phyloP scores from a whole-genome alignment of 2,329 filamentous ascomycete species.

The Mycosphaerella sp. region DNA sequence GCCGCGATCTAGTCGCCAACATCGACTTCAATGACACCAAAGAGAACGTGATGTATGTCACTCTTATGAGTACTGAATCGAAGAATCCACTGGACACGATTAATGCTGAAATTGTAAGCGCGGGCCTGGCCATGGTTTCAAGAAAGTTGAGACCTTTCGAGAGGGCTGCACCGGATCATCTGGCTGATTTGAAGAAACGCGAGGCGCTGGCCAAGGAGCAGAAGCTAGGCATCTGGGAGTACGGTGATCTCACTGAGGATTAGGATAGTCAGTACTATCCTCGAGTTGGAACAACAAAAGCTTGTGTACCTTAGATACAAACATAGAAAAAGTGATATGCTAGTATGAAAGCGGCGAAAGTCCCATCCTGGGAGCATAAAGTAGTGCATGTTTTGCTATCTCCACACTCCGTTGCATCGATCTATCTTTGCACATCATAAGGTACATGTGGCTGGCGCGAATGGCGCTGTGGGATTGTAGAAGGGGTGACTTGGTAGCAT shows the following conservation, averaged over 20 bases:
- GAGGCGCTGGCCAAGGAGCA: slow-evolving; percentile 74
- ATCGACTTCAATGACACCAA: slow-evolving; percentile 76
- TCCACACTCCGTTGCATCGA: too few relatives aligned
- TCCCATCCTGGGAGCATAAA: too few relatives aligned
- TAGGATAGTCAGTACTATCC: slow-evolving; percentile 14
- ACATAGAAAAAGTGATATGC: too few relatives aligned
- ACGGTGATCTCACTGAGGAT: slow-evolving; percentile 91
- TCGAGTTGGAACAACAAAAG: neutral
- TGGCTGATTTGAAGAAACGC: slow-evolving; percentile 65
- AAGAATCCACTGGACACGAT: slow-evolving; percentile 66
- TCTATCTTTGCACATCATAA: too few relatives aligned
- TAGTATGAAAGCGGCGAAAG: too few relatives aligned
- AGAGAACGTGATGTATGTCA: slow-evolving; percentile 72
- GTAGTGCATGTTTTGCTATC: too few relatives aligned
- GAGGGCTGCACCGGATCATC: slow-evolving; percentile 63
- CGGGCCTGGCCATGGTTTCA: slow-evolving; percentile 85
- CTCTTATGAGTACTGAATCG: slow-evolving; percentile 71
- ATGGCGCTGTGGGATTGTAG: too few relatives aligned
- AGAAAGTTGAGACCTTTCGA: slow-evolving; percentile 91
- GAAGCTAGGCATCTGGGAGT: slow-evolving; percentile 92
- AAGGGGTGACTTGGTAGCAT: too few relatives aligned
- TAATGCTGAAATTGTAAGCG: slow-evolving; percentile 78
- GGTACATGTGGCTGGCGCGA: too few relatives aligned
- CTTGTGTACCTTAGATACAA: neutral
- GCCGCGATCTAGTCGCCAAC: slow-evolving; percentile 73